Conservation (phyloP, 768 basidiomycete genomes). For the Coprinopsis cinerea region DNA sequence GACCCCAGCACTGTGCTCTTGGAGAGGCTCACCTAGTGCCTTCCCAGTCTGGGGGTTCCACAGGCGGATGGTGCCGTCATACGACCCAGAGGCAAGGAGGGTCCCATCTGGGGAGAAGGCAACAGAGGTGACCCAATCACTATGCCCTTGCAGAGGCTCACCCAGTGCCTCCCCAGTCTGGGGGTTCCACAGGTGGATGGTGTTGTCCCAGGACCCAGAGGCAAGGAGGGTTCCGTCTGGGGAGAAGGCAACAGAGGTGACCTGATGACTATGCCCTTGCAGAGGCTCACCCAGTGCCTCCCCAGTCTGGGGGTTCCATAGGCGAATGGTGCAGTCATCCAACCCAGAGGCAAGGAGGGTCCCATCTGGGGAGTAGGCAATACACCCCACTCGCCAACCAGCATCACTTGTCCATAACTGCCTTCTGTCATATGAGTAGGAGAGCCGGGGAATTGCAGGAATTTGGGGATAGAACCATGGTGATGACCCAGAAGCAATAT, state of each 20-base stretch:
- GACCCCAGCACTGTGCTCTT: slow-evolving; percentile 15
- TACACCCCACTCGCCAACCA: too few species aligned
- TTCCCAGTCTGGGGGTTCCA: too few species aligned
- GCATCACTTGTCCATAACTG: slow-evolving; percentile 11
- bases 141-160: background rate
- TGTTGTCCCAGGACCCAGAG: slow-evolving; percentile 16
- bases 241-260: slow-evolving; percentile 15
- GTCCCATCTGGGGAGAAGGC: slow-evolving; percentile 7
- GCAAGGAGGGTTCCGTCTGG: slow-evolving; percentile 12
- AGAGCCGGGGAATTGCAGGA: background rate
- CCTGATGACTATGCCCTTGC: background rate
- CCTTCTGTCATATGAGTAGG: background rate
- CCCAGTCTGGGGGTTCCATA: slow-evolving; percentile 15
- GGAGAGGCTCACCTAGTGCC: too few species aligned
- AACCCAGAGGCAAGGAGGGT: too few species aligned
- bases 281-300: background rate
- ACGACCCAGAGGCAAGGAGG: slow-evolving; percentile 14
- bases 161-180: slow-evolving; percentile 5
- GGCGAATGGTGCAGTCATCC: slow-evolving; percentile 14
- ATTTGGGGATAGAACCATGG: background rate
- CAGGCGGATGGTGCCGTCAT: slow-evolving; percentile 13
- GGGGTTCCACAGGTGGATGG: slow-evolving; percentile 16
- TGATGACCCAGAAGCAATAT: slow-evolving; percentile 2
- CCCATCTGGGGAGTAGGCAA: too few species aligned
- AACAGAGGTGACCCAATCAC: background rate